Percentiles rank a stretch among this genome's conserved stretches.
These are phyloP conservation scores for Liquidambar formosana DNA, from an alignment of 164 flowering plant genomes.

Conservation along the genomic window DNA sequence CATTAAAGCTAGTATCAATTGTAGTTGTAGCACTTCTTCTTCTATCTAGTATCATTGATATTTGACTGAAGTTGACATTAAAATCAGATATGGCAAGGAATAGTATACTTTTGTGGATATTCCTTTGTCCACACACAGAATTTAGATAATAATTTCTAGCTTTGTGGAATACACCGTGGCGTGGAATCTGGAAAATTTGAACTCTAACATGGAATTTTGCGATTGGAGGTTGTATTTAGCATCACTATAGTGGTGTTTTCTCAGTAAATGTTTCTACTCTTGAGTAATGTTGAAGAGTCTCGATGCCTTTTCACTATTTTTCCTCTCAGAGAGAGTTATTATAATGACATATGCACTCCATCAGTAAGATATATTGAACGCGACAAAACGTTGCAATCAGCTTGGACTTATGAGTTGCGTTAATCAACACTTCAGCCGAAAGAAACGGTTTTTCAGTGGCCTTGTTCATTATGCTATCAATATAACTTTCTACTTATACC, in stretches of 20 bases:
- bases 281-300: slow-evolving; percentile 1
- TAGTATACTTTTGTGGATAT: neutral
- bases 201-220: neutral
- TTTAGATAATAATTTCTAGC: neutral
- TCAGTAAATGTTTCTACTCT: slow-evolving; percentile 4
- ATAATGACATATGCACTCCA: slow-evolving; percentile 4
- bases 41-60: neutral
- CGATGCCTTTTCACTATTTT: neutral
- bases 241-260: neutral
- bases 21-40: neutral
- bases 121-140: neutral
- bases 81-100: neutral
- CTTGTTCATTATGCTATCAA: slow-evolving; percentile 13
- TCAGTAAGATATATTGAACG: slow-evolving; percentile 10
- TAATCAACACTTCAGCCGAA: slow-evolving; percentile 35
- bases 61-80: neutral
- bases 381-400: slow-evolving; percentile 18
- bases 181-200: neutral
- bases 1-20: neutral
- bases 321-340: slow-evolving; percentile 6
- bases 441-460: slow-evolving; percentile 21
- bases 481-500: slow-evolving; percentile 16
- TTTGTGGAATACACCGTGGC: neutral
- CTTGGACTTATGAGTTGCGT: slow-evolving; percentile 10
- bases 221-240: neutral